Percentiles rank a stretch among this genome's conserved stretches.
Conservation (phyloP, 1,284 basidiomycete species). For the Mycosarcoma mackinlayi region DNA sequence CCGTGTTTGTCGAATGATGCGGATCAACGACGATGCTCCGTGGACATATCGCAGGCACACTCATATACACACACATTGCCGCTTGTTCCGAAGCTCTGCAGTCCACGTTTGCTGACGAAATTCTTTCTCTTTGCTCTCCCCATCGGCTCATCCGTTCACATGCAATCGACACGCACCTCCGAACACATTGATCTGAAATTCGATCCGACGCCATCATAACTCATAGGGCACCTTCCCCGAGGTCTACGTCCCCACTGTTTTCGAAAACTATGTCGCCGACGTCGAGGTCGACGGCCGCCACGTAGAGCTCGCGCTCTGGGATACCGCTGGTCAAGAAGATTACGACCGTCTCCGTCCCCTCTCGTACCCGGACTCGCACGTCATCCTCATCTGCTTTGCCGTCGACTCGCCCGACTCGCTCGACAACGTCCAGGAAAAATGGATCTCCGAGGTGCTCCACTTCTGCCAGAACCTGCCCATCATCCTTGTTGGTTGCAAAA, state of each 20-base stretch:
- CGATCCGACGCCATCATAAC: constrained; percentile 6
- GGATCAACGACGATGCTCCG: no score
- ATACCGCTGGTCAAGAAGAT: constrained; percentile 91
- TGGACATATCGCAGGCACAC: no score
- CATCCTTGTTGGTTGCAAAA: constrained; percentile 93
- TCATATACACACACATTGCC: no score
- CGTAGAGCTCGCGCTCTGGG: constrained; percentile 92
- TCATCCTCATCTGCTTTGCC: constrained; percentile 92
- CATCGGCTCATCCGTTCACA: neutral
- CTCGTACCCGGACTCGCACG: constrained; percentile 89
- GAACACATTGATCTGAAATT: neutral
- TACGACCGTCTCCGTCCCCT: constrained; percentile 73
- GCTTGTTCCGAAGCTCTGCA: neutral
- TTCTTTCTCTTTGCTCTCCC: no score
- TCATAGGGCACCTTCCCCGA: constrained; percentile 85
- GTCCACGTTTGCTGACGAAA: neutral
- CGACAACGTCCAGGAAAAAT: constrained; percentile 97
- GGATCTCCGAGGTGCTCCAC: constrained; percentile 93
- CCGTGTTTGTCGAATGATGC: neutral
- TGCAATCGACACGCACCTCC: no score
- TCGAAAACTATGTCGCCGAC: constrained; percentile 88
- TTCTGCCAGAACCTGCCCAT: constrained; percentile 88
- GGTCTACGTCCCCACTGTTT: constrained; percentile 92
- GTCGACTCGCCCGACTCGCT: constrained; percentile 91
- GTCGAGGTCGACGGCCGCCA: constrained; percentile 90